phyloP scores from a whole-genome alignment of 768 basidiomycete genomes.

The Trametes elegans region DNA sequence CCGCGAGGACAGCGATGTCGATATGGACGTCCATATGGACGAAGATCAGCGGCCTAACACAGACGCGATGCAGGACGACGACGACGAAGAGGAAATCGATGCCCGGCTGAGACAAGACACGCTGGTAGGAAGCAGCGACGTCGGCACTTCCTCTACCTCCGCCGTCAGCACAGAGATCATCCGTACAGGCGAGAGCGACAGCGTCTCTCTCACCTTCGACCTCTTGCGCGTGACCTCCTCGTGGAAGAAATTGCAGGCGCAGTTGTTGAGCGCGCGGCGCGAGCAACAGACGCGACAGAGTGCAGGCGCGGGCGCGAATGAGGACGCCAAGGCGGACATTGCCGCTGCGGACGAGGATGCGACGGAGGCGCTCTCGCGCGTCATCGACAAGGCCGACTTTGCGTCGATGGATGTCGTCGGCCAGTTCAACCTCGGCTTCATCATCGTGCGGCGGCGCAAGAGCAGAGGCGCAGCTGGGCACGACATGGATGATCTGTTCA shows the following conservation, averaged over 20 bases:
- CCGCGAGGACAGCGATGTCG: conserved; percentile 12
- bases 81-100: background rate
- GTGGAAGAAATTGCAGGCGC: conserved; percentile 13
- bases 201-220: conserved; percentile 9
- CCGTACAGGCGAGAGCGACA: conserved; percentile 9
- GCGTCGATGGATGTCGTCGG: conserved; percentile 79
- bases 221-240: background rate
- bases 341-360: conserved; percentile 55
- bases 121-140: no score
- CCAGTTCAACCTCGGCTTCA: conserved; percentile 96
- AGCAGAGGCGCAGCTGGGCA: background rate
- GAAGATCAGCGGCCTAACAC: background rate
- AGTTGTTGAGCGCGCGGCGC: background rate
- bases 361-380: conserved; percentile 69
- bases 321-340: conserved; percentile 21
- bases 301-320: background rate
- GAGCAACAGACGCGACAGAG: conserved; percentile 5
- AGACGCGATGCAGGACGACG: background rate
- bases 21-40: conserved; percentile 20
- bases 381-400: conserved; percentile 89
- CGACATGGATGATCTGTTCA: conserved; percentile 84
- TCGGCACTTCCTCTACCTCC: background rate
- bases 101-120: no score
- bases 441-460: conserved; percentile 69
- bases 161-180: conserved; percentile 12